Percentiles rank a stretch among this genome's conserved stretches.
These are phyloP conservation scores for Pythium plurisporium DNA, from an alignment of 352 stramenopile genomes.

Conservation along the genomic window DNA sequence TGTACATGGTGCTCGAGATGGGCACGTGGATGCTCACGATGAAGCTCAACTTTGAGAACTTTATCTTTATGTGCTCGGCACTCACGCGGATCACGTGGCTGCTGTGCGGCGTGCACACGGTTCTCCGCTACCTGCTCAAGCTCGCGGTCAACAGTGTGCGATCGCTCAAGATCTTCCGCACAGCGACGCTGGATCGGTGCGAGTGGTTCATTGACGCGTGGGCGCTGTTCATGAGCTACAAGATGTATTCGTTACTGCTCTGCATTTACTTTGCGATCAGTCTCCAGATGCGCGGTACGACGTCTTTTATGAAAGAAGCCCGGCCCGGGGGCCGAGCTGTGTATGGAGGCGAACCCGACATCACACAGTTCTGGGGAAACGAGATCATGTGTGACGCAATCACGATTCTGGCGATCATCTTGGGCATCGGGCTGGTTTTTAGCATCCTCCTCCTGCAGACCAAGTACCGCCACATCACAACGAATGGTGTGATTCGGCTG, in stretches of 20 bases:
- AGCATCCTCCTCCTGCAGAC: conserved; percentile 27
- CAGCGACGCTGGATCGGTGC: conserved; percentile 10
- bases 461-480: conserved; percentile 23
- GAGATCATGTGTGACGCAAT: conserved; percentile 45
- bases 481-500: conserved; percentile 28
- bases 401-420: conserved; percentile 14
- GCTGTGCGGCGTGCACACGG: conserved; percentile 19
- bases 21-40: conserved; percentile 23
- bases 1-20: conserved; percentile 16
- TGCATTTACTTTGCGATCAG: too few species aligned
- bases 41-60: conserved; percentile 18
- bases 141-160: conserved; percentile 21
- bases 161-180: conserved; percentile 55
- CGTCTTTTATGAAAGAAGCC: too few species aligned
- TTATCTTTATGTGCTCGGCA: conserved; percentile 20
- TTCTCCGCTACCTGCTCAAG: conserved; percentile 13
- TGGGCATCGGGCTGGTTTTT: conserved; percentile 11
- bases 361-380: conserved; percentile 37
- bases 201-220: conserved; percentile 31
- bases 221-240: conserved; percentile 40
- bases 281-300: too few species aligned
- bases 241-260: conserved; percentile 40
- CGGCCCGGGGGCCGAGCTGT: too few species aligned
- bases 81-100: conserved; percentile 23
- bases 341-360: conserved; percentile 27